Conservation (phyloP, 2,329 filamentous ascomycete species). For the Xylaria sp. region DNA sequence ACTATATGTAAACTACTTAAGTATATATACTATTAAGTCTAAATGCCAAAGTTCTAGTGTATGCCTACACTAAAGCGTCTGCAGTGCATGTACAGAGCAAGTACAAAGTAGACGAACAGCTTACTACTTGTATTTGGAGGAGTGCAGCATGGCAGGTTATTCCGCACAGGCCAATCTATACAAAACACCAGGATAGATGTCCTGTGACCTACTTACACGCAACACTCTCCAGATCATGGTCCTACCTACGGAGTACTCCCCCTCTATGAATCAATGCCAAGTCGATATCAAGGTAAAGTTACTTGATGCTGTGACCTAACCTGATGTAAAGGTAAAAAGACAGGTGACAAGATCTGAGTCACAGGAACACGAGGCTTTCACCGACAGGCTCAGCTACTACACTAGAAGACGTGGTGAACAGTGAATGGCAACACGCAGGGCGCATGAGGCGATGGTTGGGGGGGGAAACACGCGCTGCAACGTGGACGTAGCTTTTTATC, state of each 20-base stretch:
- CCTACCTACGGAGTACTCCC: no score
- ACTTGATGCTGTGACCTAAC: background rate
- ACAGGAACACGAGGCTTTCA: slow-evolving; percentile 12
- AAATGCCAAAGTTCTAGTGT: background rate
- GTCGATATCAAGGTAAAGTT: background rate
- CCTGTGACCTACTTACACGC: background rate
- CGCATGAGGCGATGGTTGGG: slow-evolving; percentile 26
- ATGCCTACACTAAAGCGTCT: no score
- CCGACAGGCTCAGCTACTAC: slow-evolving; percentile 23
- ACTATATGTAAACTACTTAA: no score
- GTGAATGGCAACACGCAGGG: slow-evolving; percentile 30
- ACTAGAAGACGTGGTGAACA: slow-evolving; percentile 26
- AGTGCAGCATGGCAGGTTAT: slow-evolving; percentile 13
- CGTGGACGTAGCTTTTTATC: slow-evolving; percentile 13
- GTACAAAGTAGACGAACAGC: background rate
- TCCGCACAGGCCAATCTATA: background rate
- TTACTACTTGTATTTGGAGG: slow-evolving; percentile 4
- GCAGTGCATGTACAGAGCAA: background rate
- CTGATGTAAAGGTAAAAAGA: no score
- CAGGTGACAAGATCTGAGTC: slow-evolving; percentile 6
- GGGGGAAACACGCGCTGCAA: slow-evolving; percentile 3
- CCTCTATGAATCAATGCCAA: background rate
- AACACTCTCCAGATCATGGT: background rate
- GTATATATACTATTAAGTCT: background rate
- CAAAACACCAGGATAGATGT: background rate